Evolutionary conservation across 2,329 filamentous ascomycete species (phyloP), one percentile per base, ranked within the genome.

Genomic region (Neofusicoccum kwambonambiense): DNA sequence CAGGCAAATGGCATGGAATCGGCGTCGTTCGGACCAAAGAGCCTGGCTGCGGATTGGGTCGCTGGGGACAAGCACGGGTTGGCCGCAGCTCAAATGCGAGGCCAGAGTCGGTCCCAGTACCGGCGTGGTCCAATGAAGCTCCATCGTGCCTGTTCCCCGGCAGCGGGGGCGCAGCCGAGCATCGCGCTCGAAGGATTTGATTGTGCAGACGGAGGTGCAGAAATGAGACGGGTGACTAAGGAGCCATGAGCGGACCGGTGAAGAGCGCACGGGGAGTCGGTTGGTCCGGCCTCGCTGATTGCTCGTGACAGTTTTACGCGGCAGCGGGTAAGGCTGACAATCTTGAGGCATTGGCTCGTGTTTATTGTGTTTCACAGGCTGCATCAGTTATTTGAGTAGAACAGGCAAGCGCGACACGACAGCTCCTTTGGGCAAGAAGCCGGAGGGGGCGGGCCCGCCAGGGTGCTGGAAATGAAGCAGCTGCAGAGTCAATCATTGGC

Each of bases 201-300:
- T 60, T 60, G 56, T 47, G 44, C 17, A 6, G 27, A 35, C 31
- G 27, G 56, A 58, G 15, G 27, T 3, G 1, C 22, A 47, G 56
- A 60, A 60, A 60, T 60, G 56, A 60, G 56, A 41, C 42, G 27
- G 39, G 41, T 60, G 54, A 58, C 54, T 58, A 58, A 58, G 54
- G 41, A 51, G 47, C 27, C 15, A 51, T 15, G 50, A 37, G 50
- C 50, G 50, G 56, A 60, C 56, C 56, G 56, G 56, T 60, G 15
- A 60, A 47, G 41, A 37, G 9, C 42, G 56, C 56, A 60, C 31
- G 19, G 56, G 17, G 31, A 47, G 31, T 13, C 13, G 31, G 9
- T 22, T 39, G 54, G 22, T n/a, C 54, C 39, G 39, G 8, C 19
- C 39, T 4, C 7, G 35, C 9, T 7, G 8, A 8, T n/a, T 39